A percentile compares a stretch with the other conserved stretches of the same genome.
These are phyloP conservation scores for Colletotrichum lini DNA, from an alignment of 2,329 filamentous ascomycete species.

Conservation along the genomic window DNA sequence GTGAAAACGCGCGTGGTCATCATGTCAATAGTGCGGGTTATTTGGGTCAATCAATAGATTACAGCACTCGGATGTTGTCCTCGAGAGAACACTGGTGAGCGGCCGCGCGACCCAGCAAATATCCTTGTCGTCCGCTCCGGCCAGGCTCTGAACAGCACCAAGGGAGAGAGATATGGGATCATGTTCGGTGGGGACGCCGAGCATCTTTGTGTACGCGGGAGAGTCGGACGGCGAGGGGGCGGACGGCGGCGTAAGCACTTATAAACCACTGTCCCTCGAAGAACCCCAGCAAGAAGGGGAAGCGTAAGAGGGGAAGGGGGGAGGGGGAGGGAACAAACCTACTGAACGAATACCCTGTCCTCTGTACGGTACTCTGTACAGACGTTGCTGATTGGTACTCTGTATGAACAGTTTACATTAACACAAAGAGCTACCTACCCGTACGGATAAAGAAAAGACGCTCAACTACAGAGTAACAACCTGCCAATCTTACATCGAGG, in stretches of 20 bases:
- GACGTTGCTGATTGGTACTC: no score
- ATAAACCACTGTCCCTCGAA: not conserved
- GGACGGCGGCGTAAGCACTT: conserved; percentile 24
- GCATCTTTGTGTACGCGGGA: not conserved
- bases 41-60: conserved; percentile 6
- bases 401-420: no score
- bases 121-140: conserved; percentile 28
- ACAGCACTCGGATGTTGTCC: not conserved
- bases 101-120: conserved; percentile 20
- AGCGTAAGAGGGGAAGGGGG: no score
- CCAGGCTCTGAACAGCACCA: conserved; percentile 10
- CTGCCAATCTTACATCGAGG: not conserved
- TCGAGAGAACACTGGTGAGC: conserved; percentile 8
- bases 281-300: no score
- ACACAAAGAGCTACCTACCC: no score
- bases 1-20: not conserved
- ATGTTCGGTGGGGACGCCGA: conserved; percentile 24
- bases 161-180: not conserved
- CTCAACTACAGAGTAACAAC: no score
- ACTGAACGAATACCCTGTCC: no score
- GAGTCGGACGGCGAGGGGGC: not conserved
- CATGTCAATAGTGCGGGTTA: conserved; percentile 18
- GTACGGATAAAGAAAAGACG: no score
- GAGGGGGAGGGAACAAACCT: no score
- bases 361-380: no score